Base-by-base conservation (phyloP, 2,329 filamentous ascomycete species). In the Penicillium corylophilum region DNA sequence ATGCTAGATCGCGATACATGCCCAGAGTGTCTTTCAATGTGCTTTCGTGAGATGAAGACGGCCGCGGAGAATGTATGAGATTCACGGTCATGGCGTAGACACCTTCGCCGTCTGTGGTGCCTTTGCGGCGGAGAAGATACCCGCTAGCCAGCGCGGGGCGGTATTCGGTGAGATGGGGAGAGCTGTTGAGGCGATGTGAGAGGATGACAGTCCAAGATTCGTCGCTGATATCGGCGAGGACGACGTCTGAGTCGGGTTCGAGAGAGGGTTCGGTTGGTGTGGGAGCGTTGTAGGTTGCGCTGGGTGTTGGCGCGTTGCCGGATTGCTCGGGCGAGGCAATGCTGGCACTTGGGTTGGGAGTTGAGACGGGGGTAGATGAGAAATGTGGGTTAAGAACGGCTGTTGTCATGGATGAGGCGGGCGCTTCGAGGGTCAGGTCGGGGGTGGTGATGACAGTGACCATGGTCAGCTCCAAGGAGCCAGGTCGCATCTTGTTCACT, bases 161-260 rank as follows among this genome's bases (percentile, higher is more conserved):
- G 57, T 71, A 72, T 46, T 75, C 72, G 7, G 71, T 71, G 31
- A 76, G 59, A 42, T 71, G 72, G 0, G 67, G 65, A 4, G 73
- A 72, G 50, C 67, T 71, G 51, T 74, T 74, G 29, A 75, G 60
- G 24, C 71, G 75, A 59, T 80, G 79, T 0, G 77, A 77, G 50
- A 86, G 72, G 18, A 84, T 73, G 7, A 84, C 68, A 28, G 74
- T 76, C 81, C 82, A 86, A 1, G 79, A 80, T 56, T 86, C 82
- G 61, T 86, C 83, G 20, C 76, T 77, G 16, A 78, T 67, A 60
- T 86, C 82, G 35, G 82, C 68, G 10, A 86, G 76, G 9, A 79
- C 73, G 2, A 81, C 77, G 45, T 86, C 82, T 0, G 77, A 74
- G 51, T 86, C 82, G 22, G 74, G 55, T 67, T 79, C 67, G 20